These are phyloP conservation scores for Nadsonia starkeyi-henricii DNA, from an alignment of 1,139 yeast species.

Conservation along the genomic window DNA sequence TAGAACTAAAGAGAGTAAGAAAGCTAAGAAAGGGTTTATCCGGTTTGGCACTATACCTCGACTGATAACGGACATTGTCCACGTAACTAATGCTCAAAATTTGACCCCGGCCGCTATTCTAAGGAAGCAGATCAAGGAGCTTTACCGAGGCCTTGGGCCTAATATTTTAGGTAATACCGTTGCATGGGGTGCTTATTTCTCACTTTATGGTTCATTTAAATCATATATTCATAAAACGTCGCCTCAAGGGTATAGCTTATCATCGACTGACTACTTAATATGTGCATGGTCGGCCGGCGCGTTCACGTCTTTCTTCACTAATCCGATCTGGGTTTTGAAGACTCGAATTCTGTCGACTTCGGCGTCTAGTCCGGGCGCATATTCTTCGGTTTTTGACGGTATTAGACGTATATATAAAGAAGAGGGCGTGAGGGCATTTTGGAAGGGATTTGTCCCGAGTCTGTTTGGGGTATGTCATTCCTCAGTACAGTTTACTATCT, in stretches of 20 bases:
- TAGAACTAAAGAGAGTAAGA: not conserved
- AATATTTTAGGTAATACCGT: slow-evolving; percentile 70
- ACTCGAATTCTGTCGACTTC: slow-evolving; percentile 67
- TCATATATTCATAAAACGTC: slow-evolving; percentile 11
- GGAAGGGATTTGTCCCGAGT: slow-evolving; percentile 77
- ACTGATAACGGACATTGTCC: slow-evolving; percentile 7
- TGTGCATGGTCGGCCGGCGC: slow-evolving; percentile 61
- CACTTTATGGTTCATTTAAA: slow-evolving; percentile 52
- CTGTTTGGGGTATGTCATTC: slow-evolving; percentile 78
- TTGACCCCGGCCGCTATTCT: slow-evolving; percentile 10
- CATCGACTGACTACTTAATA: slow-evolving; percentile 28
- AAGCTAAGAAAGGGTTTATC: not conserved
- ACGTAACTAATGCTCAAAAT: slow-evolving; percentile 3
- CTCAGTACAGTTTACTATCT: slow-evolving; percentile 72
- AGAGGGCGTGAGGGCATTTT: slow-evolving; percentile 63
- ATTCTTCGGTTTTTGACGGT: slow-evolving; percentile 46
- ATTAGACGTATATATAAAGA: slow-evolving; percentile 32
- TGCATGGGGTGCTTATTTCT: slow-evolving; percentile 84
- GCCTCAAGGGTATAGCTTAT: slow-evolving; percentile 1
- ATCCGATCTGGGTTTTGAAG: slow-evolving; percentile 87
- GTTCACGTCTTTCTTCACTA: slow-evolving; percentile 61
- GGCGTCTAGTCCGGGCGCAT: slow-evolving; percentile 34
- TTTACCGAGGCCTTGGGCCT: slow-evolving; percentile 71
- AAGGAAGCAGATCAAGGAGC: slow-evolving; percentile 16
- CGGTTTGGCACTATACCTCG: slow-evolving; percentile 5